phyloP scores from a whole-genome alignment of 2,329 filamentous ascomycete genomes.

The Epichloe baconii region DNA sequence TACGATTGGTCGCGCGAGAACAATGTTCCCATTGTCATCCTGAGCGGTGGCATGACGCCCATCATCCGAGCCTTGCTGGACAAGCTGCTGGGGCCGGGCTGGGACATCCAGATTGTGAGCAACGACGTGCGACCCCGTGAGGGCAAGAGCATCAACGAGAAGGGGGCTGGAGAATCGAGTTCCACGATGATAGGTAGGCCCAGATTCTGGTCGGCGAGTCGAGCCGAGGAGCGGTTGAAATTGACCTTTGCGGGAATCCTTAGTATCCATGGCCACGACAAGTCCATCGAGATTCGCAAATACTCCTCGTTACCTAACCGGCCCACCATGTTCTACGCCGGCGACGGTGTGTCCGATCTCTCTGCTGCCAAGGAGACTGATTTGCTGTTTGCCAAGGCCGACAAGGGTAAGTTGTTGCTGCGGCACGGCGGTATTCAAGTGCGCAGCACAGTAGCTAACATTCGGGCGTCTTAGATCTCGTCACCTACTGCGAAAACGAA shows the following conservation, averaged over 20 bases:
- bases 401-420: constrained; percentile 48
- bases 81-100: constrained; percentile 63
- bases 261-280: constrained; percentile 89
- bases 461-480: constrained; percentile 49
- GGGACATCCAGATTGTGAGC: constrained; percentile 79
- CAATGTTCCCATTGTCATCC: constrained; percentile 83
- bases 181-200: constrained; percentile 66
- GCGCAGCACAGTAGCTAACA: constrained; percentile 4
- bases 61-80: constrained; percentile 76
- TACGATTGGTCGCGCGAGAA: constrained; percentile 68
- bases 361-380: constrained; percentile 89
- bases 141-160: constrained; percentile 62
- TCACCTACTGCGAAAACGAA: constrained; percentile 74
- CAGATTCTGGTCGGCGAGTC: neutral
- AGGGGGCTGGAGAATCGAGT: constrained; percentile 79
- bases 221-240: neutral
- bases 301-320: constrained; percentile 66
- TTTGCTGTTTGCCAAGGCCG: constrained; percentile 84
- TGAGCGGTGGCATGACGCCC: constrained; percentile 86
- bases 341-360: constrained; percentile 85
- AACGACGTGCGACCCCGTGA: constrained; percentile 58
- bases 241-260: neutral
- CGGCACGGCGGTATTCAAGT: neutral
- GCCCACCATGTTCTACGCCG: constrained; percentile 85
- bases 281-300: constrained; percentile 78